phyloP scores from a whole-genome alignment of 2,329 filamentous ascomycete genomes.

The Fusarium lyarnte region DNA sequence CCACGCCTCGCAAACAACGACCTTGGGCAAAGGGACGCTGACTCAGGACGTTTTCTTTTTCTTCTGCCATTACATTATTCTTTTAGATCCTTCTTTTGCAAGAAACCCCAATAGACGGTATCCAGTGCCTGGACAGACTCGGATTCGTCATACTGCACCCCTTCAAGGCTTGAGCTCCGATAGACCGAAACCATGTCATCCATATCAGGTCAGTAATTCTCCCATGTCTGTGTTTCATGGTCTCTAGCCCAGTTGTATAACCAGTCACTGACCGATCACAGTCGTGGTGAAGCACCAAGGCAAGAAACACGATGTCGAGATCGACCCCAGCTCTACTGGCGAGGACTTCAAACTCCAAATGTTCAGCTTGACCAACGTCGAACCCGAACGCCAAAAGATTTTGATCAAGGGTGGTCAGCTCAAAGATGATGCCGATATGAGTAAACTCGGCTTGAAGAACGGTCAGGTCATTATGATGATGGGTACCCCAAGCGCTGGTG shows the following conservation, averaged over 20 bases:
- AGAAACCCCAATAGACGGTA: background rate
- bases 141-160: background rate
- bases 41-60: background rate
- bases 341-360: conserved; percentile 96
- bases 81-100: background rate
- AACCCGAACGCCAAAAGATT: conserved; percentile 96
- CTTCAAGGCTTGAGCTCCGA: conserved; percentile 18
- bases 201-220: conserved; percentile 59
- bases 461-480: conserved; percentile 96
- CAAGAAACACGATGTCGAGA: conserved; percentile 93
- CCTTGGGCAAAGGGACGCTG: background rate
- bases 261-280: conserved; percentile 50
- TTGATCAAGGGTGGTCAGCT: conserved; percentile 93
- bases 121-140: background rate
- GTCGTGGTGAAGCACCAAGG: conserved; percentile 95
- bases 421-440: conserved; percentile 92
- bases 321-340: conserved; percentile 84
- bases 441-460: conserved; percentile 83
- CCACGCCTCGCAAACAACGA: conserved; percentile 9
- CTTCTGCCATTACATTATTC: background rate
- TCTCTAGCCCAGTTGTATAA: background rate
- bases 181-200: conserved; percentile 58
- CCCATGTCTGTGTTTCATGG: background rate
- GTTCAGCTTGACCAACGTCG: conserved; percentile 93
- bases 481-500: conserved; percentile 81